Conservation (phyloP, 306 rosid genomes). For the Hylodesmum podocarpum region DNA sequence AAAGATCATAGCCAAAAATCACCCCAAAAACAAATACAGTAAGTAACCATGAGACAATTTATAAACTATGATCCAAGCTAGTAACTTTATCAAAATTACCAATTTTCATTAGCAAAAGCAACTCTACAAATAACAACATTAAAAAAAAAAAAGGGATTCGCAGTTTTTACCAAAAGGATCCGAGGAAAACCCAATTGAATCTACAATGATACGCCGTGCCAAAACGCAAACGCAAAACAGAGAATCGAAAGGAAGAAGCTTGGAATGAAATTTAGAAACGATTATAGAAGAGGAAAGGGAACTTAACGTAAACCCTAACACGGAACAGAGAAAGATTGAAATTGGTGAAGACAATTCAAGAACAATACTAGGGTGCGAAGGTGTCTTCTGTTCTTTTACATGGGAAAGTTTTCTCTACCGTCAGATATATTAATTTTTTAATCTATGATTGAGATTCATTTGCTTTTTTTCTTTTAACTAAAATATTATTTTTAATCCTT, state of each 20-base stretch:
- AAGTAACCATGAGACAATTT: not conserved
- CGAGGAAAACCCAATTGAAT: not conserved
- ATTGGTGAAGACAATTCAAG: not conserved
- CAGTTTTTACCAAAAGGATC: not conserved
- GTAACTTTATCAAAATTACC: not conserved
- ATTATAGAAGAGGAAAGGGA: not conserved
- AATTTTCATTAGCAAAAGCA: not conserved
- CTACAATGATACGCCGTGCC: not conserved
- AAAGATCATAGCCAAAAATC: not conserved
- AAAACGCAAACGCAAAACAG: not conserved
- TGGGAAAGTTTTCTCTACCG: no score
- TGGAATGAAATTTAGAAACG: not conserved
- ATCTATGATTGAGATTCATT: no score
- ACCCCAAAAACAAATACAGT: not conserved
- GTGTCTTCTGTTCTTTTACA: no score
- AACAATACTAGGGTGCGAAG: no score
- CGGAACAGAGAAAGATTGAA: not conserved
- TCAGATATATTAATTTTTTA: no score
- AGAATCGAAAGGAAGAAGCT: not conserved
- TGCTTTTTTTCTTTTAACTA: no score
- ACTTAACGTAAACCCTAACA: not conserved
- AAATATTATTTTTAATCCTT: no score
- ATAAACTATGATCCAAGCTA: not conserved
- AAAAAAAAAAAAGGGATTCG: not conserved
- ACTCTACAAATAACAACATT: not conserved